Evolutionary conservation across 2,329 filamentous ascomycete genomes (phyloP), one percentile per base, ranked within the genome.

Genomic region (Diplodia seriata): DNA sequence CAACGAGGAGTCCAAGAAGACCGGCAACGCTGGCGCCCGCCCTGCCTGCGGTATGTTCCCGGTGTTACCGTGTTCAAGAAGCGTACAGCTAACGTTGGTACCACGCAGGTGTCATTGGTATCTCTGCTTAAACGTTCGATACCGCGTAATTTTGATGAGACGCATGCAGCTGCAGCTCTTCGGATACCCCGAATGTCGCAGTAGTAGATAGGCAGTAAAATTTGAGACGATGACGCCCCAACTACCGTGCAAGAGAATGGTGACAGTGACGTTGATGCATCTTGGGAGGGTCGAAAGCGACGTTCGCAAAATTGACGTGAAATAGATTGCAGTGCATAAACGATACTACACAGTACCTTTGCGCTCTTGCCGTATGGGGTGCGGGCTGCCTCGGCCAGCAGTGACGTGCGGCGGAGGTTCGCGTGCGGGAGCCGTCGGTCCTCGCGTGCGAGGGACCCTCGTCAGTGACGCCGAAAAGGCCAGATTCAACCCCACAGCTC

Each of bases 1-100:
- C 75, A 90, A 92, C 84, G 92, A 94, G 84, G 93, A 98, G 86
- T 97, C 93, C 77, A 93, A 96, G 86, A 97, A 96, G 90, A 99
- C 95, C 73, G 95, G 95, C 74, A 99, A 98, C 81, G 95, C 95
- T 79, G 95, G 95, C 76, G 81, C 85, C 75, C 92, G 95, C 79
- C 95, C 95, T 79, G 95, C 95, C 80, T 99, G 95, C 84, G 95
- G 95, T 92, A 64, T 55, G 66, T 57, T 31, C 62, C 67, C 65
- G 33, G 20, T 68, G 33, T 31, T 61, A 38, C 20, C 29, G 26
- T 33, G 62, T 43, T 50, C 7, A 71, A 70, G 71, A 68, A 23
- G 4, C 14, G 7, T 18, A 20, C 29, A 38, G 54, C 26, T 61
- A 66, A 26, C 47, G 53, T 91, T 63, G 67, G 50, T 49, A 23